Conservation (phyloP, 2,329 filamentous ascomycete genomes). For the Cryphonectria radicalis region DNA sequence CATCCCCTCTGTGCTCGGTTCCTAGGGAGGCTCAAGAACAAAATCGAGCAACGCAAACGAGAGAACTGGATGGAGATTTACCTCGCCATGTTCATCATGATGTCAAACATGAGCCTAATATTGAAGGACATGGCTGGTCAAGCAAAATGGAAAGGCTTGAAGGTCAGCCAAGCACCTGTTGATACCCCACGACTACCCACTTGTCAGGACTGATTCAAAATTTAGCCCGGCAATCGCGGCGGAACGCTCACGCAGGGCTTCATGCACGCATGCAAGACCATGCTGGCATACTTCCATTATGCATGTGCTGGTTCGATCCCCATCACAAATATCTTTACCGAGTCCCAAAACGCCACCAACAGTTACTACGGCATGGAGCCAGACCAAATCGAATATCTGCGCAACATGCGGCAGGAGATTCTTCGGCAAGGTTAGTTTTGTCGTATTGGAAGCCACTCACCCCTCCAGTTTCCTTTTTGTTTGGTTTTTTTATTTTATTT, state of each 20-base stretch:
- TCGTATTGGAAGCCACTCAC: not conserved
- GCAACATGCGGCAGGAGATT: not conserved
- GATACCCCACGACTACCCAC: not conserved
- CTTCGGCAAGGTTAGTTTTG: not conserved
- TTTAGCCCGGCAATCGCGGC: slow-evolving; percentile 2
- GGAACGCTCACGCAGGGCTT: not conserved
- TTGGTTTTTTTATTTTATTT: not conserved
- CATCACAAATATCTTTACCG: not conserved
- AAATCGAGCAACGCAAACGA: not conserved
- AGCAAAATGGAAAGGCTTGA: not conserved
- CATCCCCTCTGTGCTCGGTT: not conserved
- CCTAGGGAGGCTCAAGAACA: not conserved
- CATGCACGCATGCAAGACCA: slow-evolving; percentile 2
- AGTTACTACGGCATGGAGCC: not conserved
- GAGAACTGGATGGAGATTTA: not conserved
- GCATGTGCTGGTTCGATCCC: not conserved
- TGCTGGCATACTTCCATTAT: not conserved
- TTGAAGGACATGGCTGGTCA: not conserved
- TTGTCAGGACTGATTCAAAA: not conserved
- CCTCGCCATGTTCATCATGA: slow-evolving; percentile 1
- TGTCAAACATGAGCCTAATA: slow-evolving; percentile 2
- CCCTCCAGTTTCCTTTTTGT: not conserved
- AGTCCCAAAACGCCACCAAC: not conserved
- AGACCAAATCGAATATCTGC: slow-evolving; percentile 1
- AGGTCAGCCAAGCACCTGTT: not conserved